A percentile compares a stretch with the other conserved stretches of the same genome.
phyloP scores from a whole-genome alignment of 2,329 filamentous ascomycete genomes.

The Xylaria sp. region DNA sequence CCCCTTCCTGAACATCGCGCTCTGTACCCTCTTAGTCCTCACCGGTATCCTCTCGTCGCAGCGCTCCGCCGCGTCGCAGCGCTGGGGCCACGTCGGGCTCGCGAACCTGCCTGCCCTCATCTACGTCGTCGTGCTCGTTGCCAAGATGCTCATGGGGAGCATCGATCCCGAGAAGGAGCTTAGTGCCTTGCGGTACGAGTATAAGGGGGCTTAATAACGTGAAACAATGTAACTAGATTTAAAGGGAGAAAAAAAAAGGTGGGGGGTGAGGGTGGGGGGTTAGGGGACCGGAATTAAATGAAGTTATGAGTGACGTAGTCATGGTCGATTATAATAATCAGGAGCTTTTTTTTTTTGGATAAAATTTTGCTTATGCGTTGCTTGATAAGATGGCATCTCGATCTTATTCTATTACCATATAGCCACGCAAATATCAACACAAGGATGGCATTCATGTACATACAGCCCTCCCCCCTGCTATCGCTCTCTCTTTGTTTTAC shows the following conservation, averaged over 20 bases:
- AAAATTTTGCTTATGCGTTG: background rate
- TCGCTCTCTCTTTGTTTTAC: background rate
- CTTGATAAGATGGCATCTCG: background rate
- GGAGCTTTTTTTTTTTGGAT: background rate
- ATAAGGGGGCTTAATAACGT: conserved; percentile 67
- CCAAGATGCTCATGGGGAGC: conserved; percentile 73
- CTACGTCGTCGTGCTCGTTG: conserved; percentile 68
- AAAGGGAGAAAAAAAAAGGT: background rate
- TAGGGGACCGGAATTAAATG: background rate
- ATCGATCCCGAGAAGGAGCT: conserved; percentile 76
- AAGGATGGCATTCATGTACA: background rate
- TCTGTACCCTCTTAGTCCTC: conserved; percentile 65
- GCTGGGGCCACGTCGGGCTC: conserved; percentile 56
- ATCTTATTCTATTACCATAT: conserved; percentile 13
- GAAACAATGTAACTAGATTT: background rate
- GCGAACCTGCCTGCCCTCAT: conserved; percentile 67
- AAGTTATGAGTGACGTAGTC: background rate
- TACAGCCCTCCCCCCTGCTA: too few species aligned
- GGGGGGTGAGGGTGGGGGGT: too few species aligned
- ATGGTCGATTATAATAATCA: conserved; percentile 3
- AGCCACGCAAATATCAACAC: background rate
- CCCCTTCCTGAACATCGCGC: conserved; percentile 67
- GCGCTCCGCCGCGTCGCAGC: conserved; percentile 37
- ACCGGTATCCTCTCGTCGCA: conserved; percentile 54
- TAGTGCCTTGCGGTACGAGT: conserved; percentile 70